Evolutionary conservation across 2,329 filamentous ascomycete species (phyloP).

Genomic region (Aspergillus bombycis): DNA sequence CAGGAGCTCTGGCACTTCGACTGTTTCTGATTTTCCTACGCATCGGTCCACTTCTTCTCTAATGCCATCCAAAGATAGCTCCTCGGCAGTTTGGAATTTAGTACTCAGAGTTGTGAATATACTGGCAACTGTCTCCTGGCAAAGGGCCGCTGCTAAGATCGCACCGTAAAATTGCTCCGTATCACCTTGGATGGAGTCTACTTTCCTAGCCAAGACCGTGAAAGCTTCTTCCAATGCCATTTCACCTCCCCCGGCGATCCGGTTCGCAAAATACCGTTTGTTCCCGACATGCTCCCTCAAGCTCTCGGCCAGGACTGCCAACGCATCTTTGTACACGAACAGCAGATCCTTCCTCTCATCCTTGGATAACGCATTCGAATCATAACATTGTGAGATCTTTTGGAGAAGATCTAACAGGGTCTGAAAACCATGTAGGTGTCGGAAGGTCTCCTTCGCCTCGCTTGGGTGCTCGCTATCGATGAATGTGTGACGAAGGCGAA

Average conservation of each 20-base stretch:
- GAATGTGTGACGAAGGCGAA: constrained; percentile 67
- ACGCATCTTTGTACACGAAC: constrained; percentile 61
- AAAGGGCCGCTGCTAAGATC: constrained; percentile 77
- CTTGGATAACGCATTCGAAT: constrained; percentile 60
- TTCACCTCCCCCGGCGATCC: constrained; percentile 78
- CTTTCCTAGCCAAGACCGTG: constrained; percentile 67
- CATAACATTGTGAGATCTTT: constrained; percentile 74
- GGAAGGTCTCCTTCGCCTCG: constrained; percentile 76
- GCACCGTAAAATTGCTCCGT: constrained; percentile 82
- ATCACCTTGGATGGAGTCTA: constrained; percentile 49
- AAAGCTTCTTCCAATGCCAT: constrained; percentile 70
- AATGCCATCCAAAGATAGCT: constrained; percentile 26
- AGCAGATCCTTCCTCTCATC: constrained; percentile 69
- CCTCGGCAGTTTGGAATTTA: constrained; percentile 26
- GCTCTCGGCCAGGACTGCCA: constrained; percentile 70
- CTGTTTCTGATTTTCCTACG: constrained; percentile 45
- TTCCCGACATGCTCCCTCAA: constrained; percentile 83
- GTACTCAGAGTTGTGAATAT: constrained; percentile 59
- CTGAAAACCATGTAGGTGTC: constrained; percentile 78
- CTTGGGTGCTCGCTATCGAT: constrained; percentile 55
- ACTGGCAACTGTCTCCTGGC: constrained; percentile 72
- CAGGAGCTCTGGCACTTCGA: constrained; percentile 46
- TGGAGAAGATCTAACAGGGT: constrained; percentile 70
- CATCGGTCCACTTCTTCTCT: constrained; percentile 37
- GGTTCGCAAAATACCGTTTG: constrained; percentile 78